Conservation (phyloP, 2,329 filamentous ascomycete species). For the Myriosclerotinia curreyana region DNA sequence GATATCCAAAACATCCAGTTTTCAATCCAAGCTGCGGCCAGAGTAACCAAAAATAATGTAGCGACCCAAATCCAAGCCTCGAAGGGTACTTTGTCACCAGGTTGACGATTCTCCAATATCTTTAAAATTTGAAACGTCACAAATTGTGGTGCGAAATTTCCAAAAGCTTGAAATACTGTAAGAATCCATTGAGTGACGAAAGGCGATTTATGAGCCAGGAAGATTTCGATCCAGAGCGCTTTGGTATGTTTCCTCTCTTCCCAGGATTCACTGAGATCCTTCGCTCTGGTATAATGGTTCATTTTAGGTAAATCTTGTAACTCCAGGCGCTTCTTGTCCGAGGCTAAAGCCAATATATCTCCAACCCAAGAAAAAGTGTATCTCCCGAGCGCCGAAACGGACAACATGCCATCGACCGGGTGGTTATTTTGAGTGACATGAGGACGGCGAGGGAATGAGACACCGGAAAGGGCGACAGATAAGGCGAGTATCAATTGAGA, state of each 20-base stretch:
- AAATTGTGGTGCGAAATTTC: constrained; percentile 66
- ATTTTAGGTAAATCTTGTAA: constrained; percentile 61
- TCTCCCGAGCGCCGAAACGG: constrained; percentile 57
- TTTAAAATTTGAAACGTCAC: constrained; percentile 64
- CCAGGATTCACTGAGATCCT: constrained; percentile 51
- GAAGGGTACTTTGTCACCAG: constrained; percentile 46
- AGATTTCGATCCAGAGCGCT: constrained; percentile 59
- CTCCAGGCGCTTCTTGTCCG: constrained; percentile 58
- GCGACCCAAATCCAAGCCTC: constrained; percentile 68
- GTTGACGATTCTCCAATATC: constrained; percentile 56
- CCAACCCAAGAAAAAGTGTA: constrained; percentile 66
- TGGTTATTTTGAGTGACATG: constrained; percentile 58
- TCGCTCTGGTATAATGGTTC: constrained; percentile 52
- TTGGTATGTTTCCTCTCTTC: constrained; percentile 46
- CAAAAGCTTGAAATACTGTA: constrained; percentile 42
- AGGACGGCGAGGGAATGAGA: constrained; percentile 64
- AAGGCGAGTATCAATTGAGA: constrained; percentile 48
- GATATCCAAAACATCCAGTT: constrained; percentile 65
- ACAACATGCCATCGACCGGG: constrained; percentile 61
- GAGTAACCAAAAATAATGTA: constrained; percentile 57
- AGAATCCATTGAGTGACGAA: constrained; percentile 59
- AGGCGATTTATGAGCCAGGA: constrained; percentile 54
- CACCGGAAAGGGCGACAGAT: constrained; percentile 47
- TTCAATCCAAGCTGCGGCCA: constrained; percentile 56
- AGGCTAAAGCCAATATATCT: constrained; percentile 53